phyloP scores from a whole-genome alignment of 2,329 filamentous ascomycete genomes.

The Verticillium isaacii region DNA sequence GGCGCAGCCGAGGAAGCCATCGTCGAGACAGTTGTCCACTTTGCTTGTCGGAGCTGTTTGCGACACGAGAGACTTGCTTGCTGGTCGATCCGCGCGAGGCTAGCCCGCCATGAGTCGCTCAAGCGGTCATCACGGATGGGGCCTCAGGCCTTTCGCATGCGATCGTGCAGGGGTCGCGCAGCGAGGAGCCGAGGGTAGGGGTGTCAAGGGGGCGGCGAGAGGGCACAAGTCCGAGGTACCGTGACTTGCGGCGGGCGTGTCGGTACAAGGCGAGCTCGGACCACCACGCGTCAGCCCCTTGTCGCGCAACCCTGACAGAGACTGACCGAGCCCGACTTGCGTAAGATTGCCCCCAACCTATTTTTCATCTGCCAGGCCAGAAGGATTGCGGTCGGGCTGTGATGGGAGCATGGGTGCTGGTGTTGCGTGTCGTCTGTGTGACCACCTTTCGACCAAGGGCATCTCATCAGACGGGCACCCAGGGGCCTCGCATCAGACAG shows the following conservation, averaged over 20 bases:
- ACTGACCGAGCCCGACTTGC: not conserved
- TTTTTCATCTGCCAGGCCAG: not conserved
- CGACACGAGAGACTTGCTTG: not conserved
- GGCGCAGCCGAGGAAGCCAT: not conserved
- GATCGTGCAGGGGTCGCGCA: not conserved
- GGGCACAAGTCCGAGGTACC: not conserved
- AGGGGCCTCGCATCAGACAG: not conserved
- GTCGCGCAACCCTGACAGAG: not conserved
- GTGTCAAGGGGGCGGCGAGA: not conserved
- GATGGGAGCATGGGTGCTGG: not conserved
- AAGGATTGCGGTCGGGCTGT: not conserved
- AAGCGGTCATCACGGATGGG: not conserved
- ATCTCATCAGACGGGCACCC: not conserved
- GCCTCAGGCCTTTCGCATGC: not conserved
- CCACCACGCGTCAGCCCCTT: not conserved
- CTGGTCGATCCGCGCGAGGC: too few species aligned
- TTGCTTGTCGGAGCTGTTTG: not conserved
- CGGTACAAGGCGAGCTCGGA: not conserved
- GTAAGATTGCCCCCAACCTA: not conserved
- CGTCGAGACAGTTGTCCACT: not conserved
- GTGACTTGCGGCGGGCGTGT: not conserved
- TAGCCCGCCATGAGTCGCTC: not conserved
- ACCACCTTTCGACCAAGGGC: not conserved
- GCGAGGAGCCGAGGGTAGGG: not conserved
- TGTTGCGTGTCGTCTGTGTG: not conserved